Base-by-base conservation (phyloP, 371 early-diverging fungal genomes). In the Rhizopus stolonifer region DNA sequence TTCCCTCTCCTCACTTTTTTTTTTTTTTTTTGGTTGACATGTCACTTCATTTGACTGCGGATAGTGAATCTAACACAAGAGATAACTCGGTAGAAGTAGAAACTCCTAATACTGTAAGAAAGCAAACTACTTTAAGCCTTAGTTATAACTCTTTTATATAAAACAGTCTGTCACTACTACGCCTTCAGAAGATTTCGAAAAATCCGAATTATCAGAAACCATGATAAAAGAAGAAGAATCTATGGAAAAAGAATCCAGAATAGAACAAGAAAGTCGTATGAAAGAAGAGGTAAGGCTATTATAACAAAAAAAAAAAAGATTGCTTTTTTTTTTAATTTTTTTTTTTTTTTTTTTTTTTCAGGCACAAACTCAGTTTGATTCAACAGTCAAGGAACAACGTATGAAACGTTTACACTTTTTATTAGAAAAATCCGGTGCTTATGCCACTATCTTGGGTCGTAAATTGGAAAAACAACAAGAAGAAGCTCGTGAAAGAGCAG, bases 361-460 rank as follows among this genome's bases (percentile, higher is more conserved):
- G 86, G 83, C 83, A 29, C 71, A 81, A 47, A 64, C 67, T 13
- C 82, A 81, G 60, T 83, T 78, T 49, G 78, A 79, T 49, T 69
- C 66, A 0, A 70, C 80, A 9, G 81, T 85, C 40, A 82, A 86
- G 33, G 72, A 79, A 42, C 85, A 90, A 62, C 80, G 90, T 24
- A 74, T 86, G 60, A 85, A 89, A 55, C 85, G 92, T 32, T 66
- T 93, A 14, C 77, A 87, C 60, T 90, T 90, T 60, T 77, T 94
- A 56, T 68, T 94, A 14, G 88, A 90, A 58, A 86, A 85, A 49
- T 92, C 93, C 0, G 81, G 91, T 4, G 81, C 91, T 5, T 94
- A 93, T 66, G 87, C 90, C 21, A 79, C 82, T 18, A 92, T 92
- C 52, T 70, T 94, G 9, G 83, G 90, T 1, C 68, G 82, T 18